Conservation (phyloP, 2,329 filamentous ascomycete genomes). For the Trichoderma koningii region DNA sequence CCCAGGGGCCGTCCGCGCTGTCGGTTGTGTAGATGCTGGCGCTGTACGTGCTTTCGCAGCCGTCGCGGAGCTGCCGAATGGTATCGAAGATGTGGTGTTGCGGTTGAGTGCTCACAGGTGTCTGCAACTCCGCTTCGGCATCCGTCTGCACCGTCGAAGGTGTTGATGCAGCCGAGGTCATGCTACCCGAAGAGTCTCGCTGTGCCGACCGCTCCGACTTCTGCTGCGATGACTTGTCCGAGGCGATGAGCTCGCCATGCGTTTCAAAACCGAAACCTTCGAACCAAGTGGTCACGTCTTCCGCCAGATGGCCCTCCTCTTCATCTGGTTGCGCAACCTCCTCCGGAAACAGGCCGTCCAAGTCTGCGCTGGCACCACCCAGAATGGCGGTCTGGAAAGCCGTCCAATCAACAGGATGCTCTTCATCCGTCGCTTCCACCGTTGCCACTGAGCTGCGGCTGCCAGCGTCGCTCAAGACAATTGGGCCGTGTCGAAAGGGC, state of each 20-base stretch:
- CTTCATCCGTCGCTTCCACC: slow-evolving; percentile 38
- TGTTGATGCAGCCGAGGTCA: slow-evolving; percentile 31
- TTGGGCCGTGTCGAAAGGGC: slow-evolving; percentile 56
- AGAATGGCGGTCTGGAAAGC: slow-evolving; percentile 67
- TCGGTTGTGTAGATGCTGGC: slow-evolving; percentile 19
- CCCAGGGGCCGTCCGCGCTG: slow-evolving; percentile 6
- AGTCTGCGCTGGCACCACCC: slow-evolving; percentile 57
- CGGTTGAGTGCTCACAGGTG: slow-evolving; percentile 37
- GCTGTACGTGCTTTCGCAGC: slow-evolving; percentile 25
- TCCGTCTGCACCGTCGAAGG: slow-evolving; percentile 38
- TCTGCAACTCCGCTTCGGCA: slow-evolving; percentile 43
- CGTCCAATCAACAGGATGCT: slow-evolving; percentile 61
- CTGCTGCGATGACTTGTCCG: slow-evolving; percentile 26
- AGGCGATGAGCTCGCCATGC: slow-evolving; percentile 44
- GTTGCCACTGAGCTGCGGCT: slow-evolving; percentile 33
- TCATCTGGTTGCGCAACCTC: slow-evolving; percentile 42
- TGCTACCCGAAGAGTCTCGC: slow-evolving; percentile 28
- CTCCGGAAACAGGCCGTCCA: slow-evolving; percentile 16
- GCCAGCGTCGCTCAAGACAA: slow-evolving; percentile 51
- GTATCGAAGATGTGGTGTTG: slow-evolving; percentile 33
- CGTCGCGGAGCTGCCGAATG: slow-evolving; percentile 39
- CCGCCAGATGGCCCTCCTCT: slow-evolving; percentile 44
- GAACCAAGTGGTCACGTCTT: slow-evolving; percentile 55
- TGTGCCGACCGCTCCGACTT: slow-evolving; percentile 33
- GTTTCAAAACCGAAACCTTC: slow-evolving; percentile 51